These are phyloP conservation scores for Ophiostoma fasciatum DNA, from an alignment of 2,329 filamentous ascomycete genomes.

Conservation along the genomic window DNA sequence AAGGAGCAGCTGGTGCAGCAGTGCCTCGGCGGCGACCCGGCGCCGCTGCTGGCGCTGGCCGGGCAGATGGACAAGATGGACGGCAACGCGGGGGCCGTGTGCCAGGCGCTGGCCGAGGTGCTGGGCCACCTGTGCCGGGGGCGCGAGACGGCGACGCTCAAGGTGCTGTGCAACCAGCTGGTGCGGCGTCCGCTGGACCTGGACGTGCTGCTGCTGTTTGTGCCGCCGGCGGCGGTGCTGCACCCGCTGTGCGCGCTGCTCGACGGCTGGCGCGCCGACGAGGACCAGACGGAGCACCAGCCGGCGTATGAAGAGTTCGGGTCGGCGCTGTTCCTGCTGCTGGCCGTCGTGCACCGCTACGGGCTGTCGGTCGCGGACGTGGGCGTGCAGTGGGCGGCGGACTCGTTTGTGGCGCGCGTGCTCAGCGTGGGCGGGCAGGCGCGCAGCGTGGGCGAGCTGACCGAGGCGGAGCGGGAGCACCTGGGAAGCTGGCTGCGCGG, in stretches of 20 bases:
- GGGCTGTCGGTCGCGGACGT: constrained; percentile 49
- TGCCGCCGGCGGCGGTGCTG: constrained; percentile 53
- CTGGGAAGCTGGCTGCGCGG: constrained; percentile 63
- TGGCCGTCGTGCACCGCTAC: constrained; percentile 66
- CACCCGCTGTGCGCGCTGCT: constrained; percentile 61
- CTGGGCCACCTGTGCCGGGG: constrained; percentile 53
- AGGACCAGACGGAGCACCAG: constrained; percentile 58
- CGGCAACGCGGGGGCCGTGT: constrained; percentile 78
- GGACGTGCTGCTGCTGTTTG: constrained; percentile 64
- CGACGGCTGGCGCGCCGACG: constrained; percentile 48
- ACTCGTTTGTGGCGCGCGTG: constrained; percentile 56
- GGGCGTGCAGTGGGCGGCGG: constrained; percentile 35
- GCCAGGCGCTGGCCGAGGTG: constrained; percentile 59
- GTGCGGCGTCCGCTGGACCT: constrained; percentile 56
- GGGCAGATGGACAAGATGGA: constrained; percentile 79
- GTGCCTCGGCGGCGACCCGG: constrained; percentile 60
- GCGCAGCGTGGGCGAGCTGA: constrained; percentile 43
- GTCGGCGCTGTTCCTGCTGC: constrained; percentile 55
- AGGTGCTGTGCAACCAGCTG: constrained; percentile 57
- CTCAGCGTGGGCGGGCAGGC: constrained; percentile 44
- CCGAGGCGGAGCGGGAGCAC: constrained; percentile 48
- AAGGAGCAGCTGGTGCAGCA: constrained; percentile 68
- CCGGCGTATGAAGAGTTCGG: constrained; percentile 80
- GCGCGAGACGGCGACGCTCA: constrained; percentile 69
- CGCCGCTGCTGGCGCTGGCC: constrained; percentile 50